Evolutionary conservation across 208 protist genomes (phyloP), one percentile per base, ranked within the genome.

Genomic region (Vickermania spadyakhi): DNA sequence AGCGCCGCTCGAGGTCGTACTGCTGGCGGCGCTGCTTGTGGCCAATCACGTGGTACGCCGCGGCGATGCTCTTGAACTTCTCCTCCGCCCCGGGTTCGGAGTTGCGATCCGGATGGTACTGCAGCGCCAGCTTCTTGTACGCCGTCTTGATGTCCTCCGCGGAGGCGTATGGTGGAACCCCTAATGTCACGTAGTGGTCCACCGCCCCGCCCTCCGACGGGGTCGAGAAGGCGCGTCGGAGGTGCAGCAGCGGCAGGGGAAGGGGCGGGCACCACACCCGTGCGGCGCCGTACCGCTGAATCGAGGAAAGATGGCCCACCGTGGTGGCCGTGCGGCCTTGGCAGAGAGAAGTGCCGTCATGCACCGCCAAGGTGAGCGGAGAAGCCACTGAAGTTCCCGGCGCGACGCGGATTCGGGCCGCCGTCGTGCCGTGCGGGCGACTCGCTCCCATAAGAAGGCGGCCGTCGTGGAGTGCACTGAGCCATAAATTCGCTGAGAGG

Each of bases 91-190:
- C 87, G 3, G 75, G 70, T 28, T 76, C 70, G 57, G 78, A 77
- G 58, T 97, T 95, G 50, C 86, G 76, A 70, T 97, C 91, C 1
- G 91, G 91, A 73, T 97, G 91, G 61, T 77, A 96, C 70, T 91
- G 67, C 0, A 97, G 75, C 2, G 86, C 91, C 5, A 91, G 71
- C 60, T 87, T 93, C 62, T 92, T 92, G 62, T 97, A 97, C 1
- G 91, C 85, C 22, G 62, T 73, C 65, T 95, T 96, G 67, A 97
- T 96, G 61, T 96, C 91, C 31, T 96, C 86, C 51, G 64, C 72
- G 2, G 80, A 89, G 14, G 91, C 81, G 50, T 82, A 73, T 2
- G 77, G 62, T 30, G 62, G 74, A 13, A 96, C 85, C 23, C 87
- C 83, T 13, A 97, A 75, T 1, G 82, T 56, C 2, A 60, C 71